Conservation (phyloP, 768 basidiomycete species). For the Leccinum boreale region DNA sequence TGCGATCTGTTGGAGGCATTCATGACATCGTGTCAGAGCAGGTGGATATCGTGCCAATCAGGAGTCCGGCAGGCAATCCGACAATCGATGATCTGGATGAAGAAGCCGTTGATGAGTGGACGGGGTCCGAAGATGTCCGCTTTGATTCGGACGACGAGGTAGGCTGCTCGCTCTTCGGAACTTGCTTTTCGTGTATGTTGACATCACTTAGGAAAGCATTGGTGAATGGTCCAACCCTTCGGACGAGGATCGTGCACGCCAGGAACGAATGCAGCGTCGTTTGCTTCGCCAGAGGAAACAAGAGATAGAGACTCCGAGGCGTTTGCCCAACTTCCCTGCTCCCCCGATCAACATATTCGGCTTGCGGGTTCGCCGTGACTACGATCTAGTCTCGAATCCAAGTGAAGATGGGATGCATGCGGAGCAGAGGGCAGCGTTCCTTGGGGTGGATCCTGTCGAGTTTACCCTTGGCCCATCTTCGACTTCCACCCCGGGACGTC, state of each 20-base stretch:
- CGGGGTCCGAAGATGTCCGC: constrained; percentile 72
- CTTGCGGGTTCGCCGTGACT: constrained; percentile 42
- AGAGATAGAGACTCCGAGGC: constrained; percentile 61
- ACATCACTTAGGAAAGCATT: constrained; percentile 54
- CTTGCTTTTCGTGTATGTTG: constrained; percentile 4
- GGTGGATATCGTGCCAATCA: constrained; percentile 29
- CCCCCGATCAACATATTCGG: constrained; percentile 57
- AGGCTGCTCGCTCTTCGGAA: constrained; percentile 12
- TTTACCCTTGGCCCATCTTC: constrained; percentile 48
- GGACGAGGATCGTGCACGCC: constrained; percentile 81
- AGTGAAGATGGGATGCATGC: constrained; percentile 64
- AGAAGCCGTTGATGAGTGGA: constrained; percentile 67
- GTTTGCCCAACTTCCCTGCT: constrained; percentile 76
- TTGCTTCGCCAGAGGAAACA: constrained; percentile 45
- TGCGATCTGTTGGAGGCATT: constrained; percentile 58
- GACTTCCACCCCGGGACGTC: constrained; percentile 39
- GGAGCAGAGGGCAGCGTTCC: constrained; percentile 39
- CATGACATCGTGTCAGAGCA: constrained; percentile 33
- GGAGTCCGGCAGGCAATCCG: constrained; percentile 31
- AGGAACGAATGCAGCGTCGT: constrained; percentile 60
- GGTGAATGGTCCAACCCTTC: constrained; percentile 92
- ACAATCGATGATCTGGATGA: constrained; percentile 35
- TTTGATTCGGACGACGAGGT: constrained; percentile 69
- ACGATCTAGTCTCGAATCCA: constrained; percentile 82
- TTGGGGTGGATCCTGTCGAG: constrained; percentile 40